Evolutionary conservation across 164 flowering plant genomes (phyloP), one percentile per base, ranked within the genome.

Genomic region (Echeveria elegans): DNA sequence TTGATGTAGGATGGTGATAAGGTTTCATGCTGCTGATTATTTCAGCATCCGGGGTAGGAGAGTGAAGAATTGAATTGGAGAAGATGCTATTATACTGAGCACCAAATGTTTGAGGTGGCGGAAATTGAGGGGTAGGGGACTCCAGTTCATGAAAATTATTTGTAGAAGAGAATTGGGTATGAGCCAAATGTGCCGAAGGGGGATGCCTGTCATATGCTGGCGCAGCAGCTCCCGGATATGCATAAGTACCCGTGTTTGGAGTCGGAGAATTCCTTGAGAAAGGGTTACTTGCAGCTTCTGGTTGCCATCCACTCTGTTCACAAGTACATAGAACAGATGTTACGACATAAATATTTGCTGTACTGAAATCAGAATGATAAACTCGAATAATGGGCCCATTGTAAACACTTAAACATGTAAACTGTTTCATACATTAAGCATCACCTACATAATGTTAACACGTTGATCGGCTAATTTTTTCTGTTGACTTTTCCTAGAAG

Each of bases 221-320:
- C 28, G 73, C 0, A 11, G 66, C 65, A 15, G 45, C 69, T 5
- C 50, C 65, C 1, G 66, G 31, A 36, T 63, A 31, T 28, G 69
- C 28, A 31, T 67, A n/a, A 23, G 28, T 50, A 36, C 31, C 72
- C 43, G 68, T 62, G 50, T 47, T 68, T 18, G 64, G 68, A 11
- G 52, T 45, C 47, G 72, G 6, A 60, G 40, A 63, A 52, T 74
- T 82, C 70, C 68, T 80, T 40, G 83, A 70, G 73, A 82, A 79
- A 0, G 81, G 77, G 59, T 76, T 77, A 75, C 68, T 80, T 16
- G 64, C 70, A 43, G 56, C 73, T 65, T 77, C 89, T 29, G 79
- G 60, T 73, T 75, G 72, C 90, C 90, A 86, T 68, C 82, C 86
- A 72, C 79, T 73, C 90, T 85, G 90, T 79, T 80, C 72, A 56